Conservation (phyloP, 331 rosid genomes). For the Pyrus hybrid region DNA sequence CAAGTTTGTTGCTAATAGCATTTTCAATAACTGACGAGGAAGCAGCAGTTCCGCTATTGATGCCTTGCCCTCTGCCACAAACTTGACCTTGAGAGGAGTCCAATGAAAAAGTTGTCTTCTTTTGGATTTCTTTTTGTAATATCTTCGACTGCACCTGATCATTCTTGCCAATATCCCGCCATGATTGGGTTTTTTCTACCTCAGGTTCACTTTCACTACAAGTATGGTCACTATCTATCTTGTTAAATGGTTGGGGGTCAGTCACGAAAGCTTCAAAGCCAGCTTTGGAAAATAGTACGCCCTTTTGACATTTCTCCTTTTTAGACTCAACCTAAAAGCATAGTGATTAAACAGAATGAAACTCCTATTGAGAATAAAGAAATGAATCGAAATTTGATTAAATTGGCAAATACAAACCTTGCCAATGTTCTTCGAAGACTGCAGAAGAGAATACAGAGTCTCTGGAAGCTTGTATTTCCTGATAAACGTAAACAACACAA, state of each 20-base stretch:
- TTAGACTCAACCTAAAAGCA: conserved; percentile 52
- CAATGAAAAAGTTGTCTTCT: conserved; percentile 9
- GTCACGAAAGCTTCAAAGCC: conserved; percentile 36
- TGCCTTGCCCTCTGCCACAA: conserved; percentile 6
- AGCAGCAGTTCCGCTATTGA: conserved; percentile 12
- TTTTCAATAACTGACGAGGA: no score
- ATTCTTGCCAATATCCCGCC: conserved; percentile 15
- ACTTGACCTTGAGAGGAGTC: conserved; percentile 26
- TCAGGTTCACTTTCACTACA: conserved; percentile 26
- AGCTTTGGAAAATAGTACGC: conserved; percentile 46
- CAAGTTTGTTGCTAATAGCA: no score
- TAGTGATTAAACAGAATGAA: background rate
- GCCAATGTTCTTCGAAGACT: conserved; percentile 50
- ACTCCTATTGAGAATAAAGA: background rate
- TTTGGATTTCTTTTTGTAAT: conserved; percentile 14
- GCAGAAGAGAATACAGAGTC: conserved; percentile 58
- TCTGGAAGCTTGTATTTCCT: conserved; percentile 76
- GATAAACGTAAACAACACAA: conserved; percentile 1
- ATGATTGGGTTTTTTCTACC: conserved; percentile 20
- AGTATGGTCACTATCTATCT: conserved; percentile 8
- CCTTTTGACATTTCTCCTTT: conserved; percentile 59
- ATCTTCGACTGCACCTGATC: conserved; percentile 21
- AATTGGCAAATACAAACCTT: conserved; percentile 42
- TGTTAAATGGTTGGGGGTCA: conserved; percentile 14
- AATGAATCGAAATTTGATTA: background rate